phyloP scores from a whole-genome alignment of 257 asterid species.

The Scutellaria baicalensis region DNA sequence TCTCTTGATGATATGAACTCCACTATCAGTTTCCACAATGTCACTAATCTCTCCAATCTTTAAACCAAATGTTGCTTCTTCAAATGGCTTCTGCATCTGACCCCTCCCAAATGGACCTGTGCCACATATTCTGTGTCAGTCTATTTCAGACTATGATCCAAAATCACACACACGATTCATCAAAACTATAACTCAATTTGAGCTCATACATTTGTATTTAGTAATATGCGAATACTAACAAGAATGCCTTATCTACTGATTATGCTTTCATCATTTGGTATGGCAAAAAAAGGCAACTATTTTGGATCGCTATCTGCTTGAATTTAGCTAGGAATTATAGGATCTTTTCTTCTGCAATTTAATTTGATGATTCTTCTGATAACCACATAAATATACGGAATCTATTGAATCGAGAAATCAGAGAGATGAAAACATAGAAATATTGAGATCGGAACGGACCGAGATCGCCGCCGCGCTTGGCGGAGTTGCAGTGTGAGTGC shows the following conservation, averaged over 20 bases:
- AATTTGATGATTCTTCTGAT: background rate
- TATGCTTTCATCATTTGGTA: background rate
- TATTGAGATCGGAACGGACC: conserved; percentile 36
- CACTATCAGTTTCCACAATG: conserved; percentile 80
- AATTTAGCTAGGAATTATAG: background rate
- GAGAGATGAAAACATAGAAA: background rate
- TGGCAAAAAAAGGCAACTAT: background rate
- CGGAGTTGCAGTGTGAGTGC: conserved; percentile 87
- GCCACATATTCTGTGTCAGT: background rate
- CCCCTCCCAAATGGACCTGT: conserved; percentile 76
- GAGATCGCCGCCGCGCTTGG: conserved; percentile 96
- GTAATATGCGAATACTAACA: background rate
- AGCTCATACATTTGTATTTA: too few relatives aligned
- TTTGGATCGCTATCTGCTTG: background rate
- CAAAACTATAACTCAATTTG: too few relatives aligned
- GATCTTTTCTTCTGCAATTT: background rate
- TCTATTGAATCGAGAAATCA: background rate
- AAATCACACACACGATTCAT: too few relatives aligned
- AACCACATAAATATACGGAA: too few relatives aligned
- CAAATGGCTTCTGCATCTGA: conserved; percentile 96
- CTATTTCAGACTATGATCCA: background rate
- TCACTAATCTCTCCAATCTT: conserved; percentile 79
- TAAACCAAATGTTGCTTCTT: conserved; percentile 59
- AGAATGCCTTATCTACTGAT: background rate
- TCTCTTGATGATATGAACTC: conserved; percentile 82